Base-by-base conservation (phyloP, 306 rosid genomes). In the Sphenostylis stenocarpa region DNA sequence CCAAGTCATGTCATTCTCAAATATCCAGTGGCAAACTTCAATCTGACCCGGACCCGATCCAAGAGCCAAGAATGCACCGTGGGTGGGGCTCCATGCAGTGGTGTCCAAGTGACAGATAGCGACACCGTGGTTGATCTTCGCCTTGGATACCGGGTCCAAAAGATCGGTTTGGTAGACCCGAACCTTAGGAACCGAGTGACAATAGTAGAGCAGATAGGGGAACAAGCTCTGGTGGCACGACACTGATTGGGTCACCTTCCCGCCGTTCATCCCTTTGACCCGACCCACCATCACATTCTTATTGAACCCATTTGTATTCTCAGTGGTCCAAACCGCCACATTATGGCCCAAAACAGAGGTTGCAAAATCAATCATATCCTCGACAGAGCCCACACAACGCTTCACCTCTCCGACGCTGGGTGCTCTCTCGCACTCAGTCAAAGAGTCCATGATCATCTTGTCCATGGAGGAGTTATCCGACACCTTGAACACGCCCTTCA, bases 81-180 rank as follows among this genome's bases (percentile, higher is more conserved):
- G 97, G 28, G 86, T 80, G 1, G 90, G 89, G 51, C 94, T 90
- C 98, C 98, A 94, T 1, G 92, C 73, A 3, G 92, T 84, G 8
- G 98, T 94, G 81, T 94, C 98, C 72, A 94, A 16, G 85, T 94
- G 98, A 70, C 97, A 94, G 24, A 94, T 88, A 23, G 96, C 94
- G 72, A 91, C 87, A 11, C 94, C 97, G 0, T 82, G 94, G 52
- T 94, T 94, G 19, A 91, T 79, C 84, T 84, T 94, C 10, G 81
- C 66, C 82, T 91, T 91, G 0, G 85, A 24, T 45, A 4, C 68
- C 20, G 91, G 85, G 51, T 94, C 92, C 64, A 88, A 52, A n/a
- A 94, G 75, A 77, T 94, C 97, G 19, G 93, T 96, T 71, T 90
- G 82, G 77, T 94, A 94, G 2, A 91, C 96, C 60, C 97, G 94